Base-by-base conservation (phyloP, 169 alveolate species). In the Babesia ovata region DNA sequence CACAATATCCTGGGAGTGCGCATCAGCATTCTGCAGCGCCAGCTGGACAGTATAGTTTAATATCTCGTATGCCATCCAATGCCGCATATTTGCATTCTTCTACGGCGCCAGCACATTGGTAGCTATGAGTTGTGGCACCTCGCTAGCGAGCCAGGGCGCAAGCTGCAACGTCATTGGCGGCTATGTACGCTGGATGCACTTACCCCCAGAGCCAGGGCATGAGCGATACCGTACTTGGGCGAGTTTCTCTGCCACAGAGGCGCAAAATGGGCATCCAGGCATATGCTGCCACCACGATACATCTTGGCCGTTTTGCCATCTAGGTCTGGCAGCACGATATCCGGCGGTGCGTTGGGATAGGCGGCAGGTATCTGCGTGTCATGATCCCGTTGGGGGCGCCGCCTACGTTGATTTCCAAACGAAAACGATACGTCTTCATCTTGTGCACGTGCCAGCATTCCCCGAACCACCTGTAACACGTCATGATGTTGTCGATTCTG, bases 91-190 rank as follows among this genome's bases (percentile, higher is more conserved):
- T 7, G 24, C 12, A 9, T 2, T 22, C 19, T 11, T 4, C 48
- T 29, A 83, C 44, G 82, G 74, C 39, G 58, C 79, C 26, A 83
- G 62, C n/a, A 83, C 86, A 8, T 86, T 86, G 21, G 39, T n/a
- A 26, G 66, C 62, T 10, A 83, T 53, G 16, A 83, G 70, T n/a
- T 83, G 90, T 36, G 99, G 99, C 17, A 96, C 92, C 86, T 97
- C 99, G n/a, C 98, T 97, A 48, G 99, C 99, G 14, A 97, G 88
- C 99, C 99, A 97, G 29, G 99, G 99, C 46, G 98, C 99, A 48
- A 97, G 91, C 95, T 93, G 92, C 61, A 79, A 46, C 16, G 33
- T 16, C 13, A 39, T 39, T 2, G 1, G 2, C 54, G 10, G 39
- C 10, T 33, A 36, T 13, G 52, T 33, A 6, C 39, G 39, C 39